Conservation (phyloP, 805 yeast species). For the Wickerhamomyces pijperi region DNA sequence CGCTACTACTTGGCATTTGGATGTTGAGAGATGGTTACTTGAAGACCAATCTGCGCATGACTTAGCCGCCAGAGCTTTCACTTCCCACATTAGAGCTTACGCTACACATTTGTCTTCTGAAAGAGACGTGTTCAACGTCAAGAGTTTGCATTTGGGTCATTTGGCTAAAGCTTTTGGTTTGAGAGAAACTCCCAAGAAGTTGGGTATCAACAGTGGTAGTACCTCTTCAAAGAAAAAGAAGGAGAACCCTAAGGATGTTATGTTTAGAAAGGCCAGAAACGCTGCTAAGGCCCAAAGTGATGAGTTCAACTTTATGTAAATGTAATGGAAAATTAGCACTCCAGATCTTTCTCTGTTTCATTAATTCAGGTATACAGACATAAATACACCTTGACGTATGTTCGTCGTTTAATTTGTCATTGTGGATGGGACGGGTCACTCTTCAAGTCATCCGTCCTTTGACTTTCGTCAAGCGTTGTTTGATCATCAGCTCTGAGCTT, state of each 20-base stretch:
- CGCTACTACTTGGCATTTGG: conserved; percentile 94
- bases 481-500: background rate
- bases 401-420: too few species aligned
- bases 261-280: conserved; percentile 66
- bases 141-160: conserved; percentile 84
- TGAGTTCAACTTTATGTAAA: conserved; percentile 55
- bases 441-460: background rate
- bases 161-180: conserved; percentile 90
- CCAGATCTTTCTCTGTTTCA: too few species aligned
- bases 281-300: conserved; percentile 51
- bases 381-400: too few species aligned
- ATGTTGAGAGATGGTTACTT: conserved; percentile 79
- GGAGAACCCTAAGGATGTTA: conserved; percentile 59
- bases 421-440: too few species aligned
- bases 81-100: conserved; percentile 87
- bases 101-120: conserved; percentile 86
- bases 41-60: conserved; percentile 51
- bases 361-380: too few species aligned
- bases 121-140: conserved; percentile 70
- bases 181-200: conserved; percentile 84
- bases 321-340: too few species aligned
- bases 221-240: conserved; percentile 30
- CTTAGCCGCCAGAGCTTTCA: conserved; percentile 70
- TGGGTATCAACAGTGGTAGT: conserved; percentile 37
- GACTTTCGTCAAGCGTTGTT: background rate